These are phyloP conservation scores for Neofusicoccum cordaticola DNA, from an alignment of 2,329 filamentous ascomycete species.

Conservation along the genomic window DNA sequence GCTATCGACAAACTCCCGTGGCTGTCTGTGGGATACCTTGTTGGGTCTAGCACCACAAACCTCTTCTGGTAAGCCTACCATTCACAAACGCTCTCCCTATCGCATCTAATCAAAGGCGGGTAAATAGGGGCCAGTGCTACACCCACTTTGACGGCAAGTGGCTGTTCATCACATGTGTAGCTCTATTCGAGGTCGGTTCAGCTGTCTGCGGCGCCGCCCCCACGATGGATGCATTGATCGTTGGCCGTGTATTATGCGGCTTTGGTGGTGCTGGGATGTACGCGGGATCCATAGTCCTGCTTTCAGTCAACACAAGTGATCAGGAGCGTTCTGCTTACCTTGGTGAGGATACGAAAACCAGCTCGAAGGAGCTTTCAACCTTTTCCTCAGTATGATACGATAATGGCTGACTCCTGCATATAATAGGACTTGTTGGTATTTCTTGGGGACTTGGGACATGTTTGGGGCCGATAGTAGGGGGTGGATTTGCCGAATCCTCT, in stretches of 20 bases:
- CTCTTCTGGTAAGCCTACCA: neutral
- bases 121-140: conserved; percentile 34
- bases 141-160: conserved; percentile 47
- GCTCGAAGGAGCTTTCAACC: too few relatives aligned
- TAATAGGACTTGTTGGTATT: conserved; percentile 17
- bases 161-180: conserved; percentile 25
- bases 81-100: too few relatives aligned
- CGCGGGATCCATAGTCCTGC: conserved; percentile 23
- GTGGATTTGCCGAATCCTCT: conserved; percentile 25
- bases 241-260: conserved; percentile 37
- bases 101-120: too few relatives aligned
- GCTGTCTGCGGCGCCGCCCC: conserved; percentile 44
- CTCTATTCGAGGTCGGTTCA: conserved; percentile 28
- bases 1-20: conserved; percentile 24
- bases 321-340: conserved; percentile 33
- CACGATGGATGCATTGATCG: conserved; percentile 47
- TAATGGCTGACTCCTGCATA: neutral
- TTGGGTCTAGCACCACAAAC: neutral
- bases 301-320: conserved; percentile 23
- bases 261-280: conserved; percentile 34
- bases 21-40: conserved; percentile 24
- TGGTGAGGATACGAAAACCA: too few relatives aligned
- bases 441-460: conserved; percentile 26
- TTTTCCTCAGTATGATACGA: too few relatives aligned
- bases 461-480: conserved; percentile 34